These are phyloP conservation scores for Astragalus glycyphyllos DNA, from an alignment of 306 rosid genomes.

Conservation along the genomic window DNA sequence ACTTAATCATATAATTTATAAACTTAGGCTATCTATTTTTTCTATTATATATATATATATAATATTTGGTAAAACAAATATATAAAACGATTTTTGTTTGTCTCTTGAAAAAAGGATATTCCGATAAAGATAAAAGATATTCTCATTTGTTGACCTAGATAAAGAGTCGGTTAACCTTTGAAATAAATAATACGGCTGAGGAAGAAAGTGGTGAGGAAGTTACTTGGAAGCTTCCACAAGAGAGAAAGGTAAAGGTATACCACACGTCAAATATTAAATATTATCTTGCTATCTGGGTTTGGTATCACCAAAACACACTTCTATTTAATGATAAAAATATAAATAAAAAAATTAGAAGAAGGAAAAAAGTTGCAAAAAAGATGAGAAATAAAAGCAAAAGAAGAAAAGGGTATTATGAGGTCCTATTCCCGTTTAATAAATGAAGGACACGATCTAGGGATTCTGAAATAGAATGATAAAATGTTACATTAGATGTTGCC, in stretches of 20 bases:
- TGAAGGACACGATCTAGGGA: background rate
- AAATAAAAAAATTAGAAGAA: background rate
- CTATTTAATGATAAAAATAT: background rate
- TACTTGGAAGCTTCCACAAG: conserved; percentile 43
- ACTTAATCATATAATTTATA: too few relatives aligned
- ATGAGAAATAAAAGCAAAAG: conserved; percentile 18
- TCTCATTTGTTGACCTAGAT: background rate
- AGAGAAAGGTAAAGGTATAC: background rate
- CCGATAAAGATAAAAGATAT: background rate
- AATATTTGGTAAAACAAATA: too few relatives aligned
- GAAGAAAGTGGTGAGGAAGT: conserved; percentile 24
- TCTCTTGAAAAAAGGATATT: too few relatives aligned
- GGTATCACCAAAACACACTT: background rate
- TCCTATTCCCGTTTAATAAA: background rate
- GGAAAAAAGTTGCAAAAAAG: background rate
- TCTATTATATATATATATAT: too few relatives aligned
- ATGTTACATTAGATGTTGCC: background rate
- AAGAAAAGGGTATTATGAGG: conserved; percentile 5
- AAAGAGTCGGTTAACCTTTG: background rate
- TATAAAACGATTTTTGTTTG: too few relatives aligned
- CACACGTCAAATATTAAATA: background rate
- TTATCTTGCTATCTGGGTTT: conserved; percentile 1
- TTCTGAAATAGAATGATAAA: background rate
- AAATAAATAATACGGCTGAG: background rate
- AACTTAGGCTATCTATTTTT: too few relatives aligned